Conservation (phyloP, 495 filamentous ascomycete genomes). For the Entonaema liquescens region DNA sequence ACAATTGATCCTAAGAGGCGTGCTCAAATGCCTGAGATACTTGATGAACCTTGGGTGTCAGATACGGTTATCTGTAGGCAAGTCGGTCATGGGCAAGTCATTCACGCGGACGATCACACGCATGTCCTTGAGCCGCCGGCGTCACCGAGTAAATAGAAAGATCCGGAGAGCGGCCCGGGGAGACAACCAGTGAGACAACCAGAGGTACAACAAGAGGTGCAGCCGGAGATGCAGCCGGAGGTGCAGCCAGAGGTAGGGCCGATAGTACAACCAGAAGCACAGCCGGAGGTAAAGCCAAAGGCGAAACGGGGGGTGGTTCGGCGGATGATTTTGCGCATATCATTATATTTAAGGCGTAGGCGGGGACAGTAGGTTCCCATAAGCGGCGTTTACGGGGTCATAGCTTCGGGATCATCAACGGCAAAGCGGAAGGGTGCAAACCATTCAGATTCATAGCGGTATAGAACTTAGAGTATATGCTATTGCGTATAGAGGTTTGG, state of each 20-base stretch:
- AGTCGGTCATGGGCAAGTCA: constrained; percentile 51
- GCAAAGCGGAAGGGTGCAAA: constrained; percentile 35
- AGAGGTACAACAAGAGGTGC: too few species aligned
- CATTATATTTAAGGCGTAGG: background rate
- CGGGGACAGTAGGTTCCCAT: constrained; percentile 16
- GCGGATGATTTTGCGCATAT: background rate
- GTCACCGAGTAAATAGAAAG: constrained; percentile 41
- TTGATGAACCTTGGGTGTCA: constrained; percentile 89
- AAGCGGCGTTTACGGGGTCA: constrained; percentile 29
- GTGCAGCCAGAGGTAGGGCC: too few species aligned
- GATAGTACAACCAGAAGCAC: too few species aligned
- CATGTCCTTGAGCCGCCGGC: constrained; percentile 64
- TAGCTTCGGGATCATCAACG: constrained; percentile 1
- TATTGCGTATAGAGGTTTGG: constrained; percentile 34
- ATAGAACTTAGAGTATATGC: constrained; percentile 37
- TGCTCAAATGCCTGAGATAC: constrained; percentile 83
- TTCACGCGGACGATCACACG: constrained; percentile 60
- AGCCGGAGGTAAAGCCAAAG: too few species aligned
- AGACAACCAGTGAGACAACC: too few species aligned
- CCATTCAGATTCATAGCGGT: constrained; percentile 37
- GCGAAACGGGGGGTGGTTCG: background rate
- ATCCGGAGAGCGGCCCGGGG: too few species aligned
- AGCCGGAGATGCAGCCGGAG: too few species aligned
- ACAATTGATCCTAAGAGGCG: constrained; percentile 86
- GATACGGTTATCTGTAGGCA: constrained; percentile 69